These are phyloP conservation scores for Primulina tabacum DNA, from an alignment of 257 asterid genomes.

Conservation along the genomic window DNA sequence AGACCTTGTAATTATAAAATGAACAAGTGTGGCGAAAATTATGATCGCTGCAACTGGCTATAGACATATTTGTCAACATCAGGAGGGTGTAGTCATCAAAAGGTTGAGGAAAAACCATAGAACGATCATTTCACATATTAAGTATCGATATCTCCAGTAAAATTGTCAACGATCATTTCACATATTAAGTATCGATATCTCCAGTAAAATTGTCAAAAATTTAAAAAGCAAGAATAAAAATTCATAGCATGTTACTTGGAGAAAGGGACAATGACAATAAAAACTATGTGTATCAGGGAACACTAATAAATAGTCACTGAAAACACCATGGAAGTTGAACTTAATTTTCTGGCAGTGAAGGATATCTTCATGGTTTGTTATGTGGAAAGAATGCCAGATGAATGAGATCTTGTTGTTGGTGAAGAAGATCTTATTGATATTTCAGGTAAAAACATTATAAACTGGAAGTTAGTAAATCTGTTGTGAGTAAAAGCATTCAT, in stretches of 20 bases:
- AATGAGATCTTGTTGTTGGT: neutral
- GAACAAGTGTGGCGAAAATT: conserved; percentile 12
- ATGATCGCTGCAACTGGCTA: conserved; percentile 13
- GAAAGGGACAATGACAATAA: neutral
- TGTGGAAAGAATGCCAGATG: neutral
- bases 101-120: neutral
- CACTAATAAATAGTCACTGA: conserved; percentile 1
- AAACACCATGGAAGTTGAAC: conserved; percentile 13
- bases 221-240: neutral
- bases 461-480: neutral
- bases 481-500: neutral
- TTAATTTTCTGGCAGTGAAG: neutral
- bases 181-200: neutral
- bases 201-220: neutral
- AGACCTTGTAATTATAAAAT: conserved; percentile 3
- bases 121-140: neutral
- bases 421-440: neutral
- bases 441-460: neutral
- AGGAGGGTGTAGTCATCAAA: neutral
- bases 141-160: neutral
- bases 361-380: conserved; percentile 1
- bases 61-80: neutral
- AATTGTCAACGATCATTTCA: too few species aligned
- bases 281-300: neutral
- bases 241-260: neutral